These are phyloP conservation scores for Melampsora abietis-canadensis DNA, from an alignment of 1,284 basidiomycete genomes.

Conservation along the genomic window DNA sequence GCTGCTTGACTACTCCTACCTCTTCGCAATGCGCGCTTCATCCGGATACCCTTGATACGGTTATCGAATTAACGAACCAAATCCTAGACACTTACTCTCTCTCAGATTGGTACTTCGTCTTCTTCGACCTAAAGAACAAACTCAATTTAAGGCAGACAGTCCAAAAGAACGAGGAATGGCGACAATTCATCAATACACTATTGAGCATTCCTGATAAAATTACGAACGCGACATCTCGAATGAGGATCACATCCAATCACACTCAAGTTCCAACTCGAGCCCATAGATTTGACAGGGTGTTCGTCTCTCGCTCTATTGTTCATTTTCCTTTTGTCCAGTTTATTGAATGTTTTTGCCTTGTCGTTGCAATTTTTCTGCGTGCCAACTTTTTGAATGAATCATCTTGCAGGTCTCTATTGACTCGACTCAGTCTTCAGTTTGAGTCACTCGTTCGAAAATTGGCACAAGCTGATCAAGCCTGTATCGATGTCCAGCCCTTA, in stretches of 20 bases:
- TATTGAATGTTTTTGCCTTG: background rate
- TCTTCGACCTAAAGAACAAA: background rate
- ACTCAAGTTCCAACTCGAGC: background rate
- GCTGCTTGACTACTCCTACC: background rate
- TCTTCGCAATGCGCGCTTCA: background rate
- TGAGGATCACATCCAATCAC: background rate
- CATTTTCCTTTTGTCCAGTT: background rate
- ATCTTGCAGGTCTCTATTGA: background rate
- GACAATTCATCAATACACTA: background rate
- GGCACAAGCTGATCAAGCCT: background rate
- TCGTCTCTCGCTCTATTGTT: background rate
- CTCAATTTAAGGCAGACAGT: constrained; percentile 1
- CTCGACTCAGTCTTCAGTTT: constrained; percentile 12
- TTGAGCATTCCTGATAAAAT: constrained; percentile 8
- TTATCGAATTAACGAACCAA: background rate
- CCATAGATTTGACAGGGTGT: background rate
- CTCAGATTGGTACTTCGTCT: background rate
- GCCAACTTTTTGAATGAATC: background rate
- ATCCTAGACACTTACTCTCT: background rate
- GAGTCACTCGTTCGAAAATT: background rate
- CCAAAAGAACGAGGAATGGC: constrained; percentile 1
- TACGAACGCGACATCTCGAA: background rate
- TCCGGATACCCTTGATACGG: constrained; percentile 3
- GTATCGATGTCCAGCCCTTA: background rate
- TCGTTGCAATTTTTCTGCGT: background rate